Conservation (phyloP, 306 rosid genomes). For the Benincasa hispida region DNA sequence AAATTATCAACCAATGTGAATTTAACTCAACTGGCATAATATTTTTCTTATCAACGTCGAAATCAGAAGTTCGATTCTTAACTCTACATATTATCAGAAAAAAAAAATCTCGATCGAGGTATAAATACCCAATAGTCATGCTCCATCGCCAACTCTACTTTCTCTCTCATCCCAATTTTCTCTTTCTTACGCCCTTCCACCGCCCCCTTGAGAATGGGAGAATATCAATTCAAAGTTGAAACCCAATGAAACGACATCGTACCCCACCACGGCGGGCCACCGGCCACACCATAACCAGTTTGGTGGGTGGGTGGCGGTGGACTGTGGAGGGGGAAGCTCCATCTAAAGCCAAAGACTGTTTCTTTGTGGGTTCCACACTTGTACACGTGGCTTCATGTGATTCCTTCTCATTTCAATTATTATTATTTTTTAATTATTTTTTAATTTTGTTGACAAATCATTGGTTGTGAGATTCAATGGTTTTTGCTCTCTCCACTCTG, state of each 20-base stretch:
- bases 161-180: neutral
- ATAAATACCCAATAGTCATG: neutral
- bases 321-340: neutral
- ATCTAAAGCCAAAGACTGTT: neutral
- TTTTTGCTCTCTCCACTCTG: neutral
- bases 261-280: neutral
- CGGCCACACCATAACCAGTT: neutral
- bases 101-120: too few relatives aligned
- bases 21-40: too few relatives aligned
- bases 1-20: too few relatives aligned
- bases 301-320: conserved; percentile 5
- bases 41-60: too few relatives aligned
- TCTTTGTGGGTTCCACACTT: neutral
- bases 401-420: neutral
- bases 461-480: neutral
- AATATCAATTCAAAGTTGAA: neutral
- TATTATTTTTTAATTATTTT: neutral
- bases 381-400: neutral
- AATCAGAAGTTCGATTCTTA: too few relatives aligned
- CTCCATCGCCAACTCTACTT: neutral
- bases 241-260: neutral
- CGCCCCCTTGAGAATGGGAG: neutral
- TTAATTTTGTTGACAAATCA: neutral
- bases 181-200: conserved; percentile 4
- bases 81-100: too few relatives aligned